Evolutionary conservation across 495 filamentous ascomycete genomes (phyloP).

Genomic region (Tirmania nivea): DNA sequence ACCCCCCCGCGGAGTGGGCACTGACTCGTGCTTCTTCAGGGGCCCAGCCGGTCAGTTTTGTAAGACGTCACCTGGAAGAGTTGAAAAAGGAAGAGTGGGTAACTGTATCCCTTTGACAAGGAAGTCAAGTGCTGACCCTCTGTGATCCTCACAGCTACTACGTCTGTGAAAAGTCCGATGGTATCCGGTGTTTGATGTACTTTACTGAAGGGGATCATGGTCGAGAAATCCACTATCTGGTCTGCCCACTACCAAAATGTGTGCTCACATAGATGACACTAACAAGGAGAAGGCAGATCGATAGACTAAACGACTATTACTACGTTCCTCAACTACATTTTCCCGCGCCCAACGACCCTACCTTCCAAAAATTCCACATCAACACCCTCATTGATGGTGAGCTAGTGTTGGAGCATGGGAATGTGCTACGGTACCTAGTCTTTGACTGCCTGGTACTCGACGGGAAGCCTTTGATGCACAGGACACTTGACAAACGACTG

Average conservation of each 20-base stretch:
- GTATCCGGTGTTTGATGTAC: slow-evolving; percentile 84
- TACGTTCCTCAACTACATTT: slow-evolving; percentile 60
- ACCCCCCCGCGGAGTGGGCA: too few species aligned
- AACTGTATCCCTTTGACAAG: not conserved
- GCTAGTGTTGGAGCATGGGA: slow-evolving; percentile 60
- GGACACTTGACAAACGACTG: slow-evolving; percentile 68
- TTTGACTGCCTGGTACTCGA: slow-evolving; percentile 85
- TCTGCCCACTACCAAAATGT: not conserved
- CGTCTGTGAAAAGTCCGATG: slow-evolving; percentile 95
- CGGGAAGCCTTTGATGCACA: slow-evolving; percentile 46
- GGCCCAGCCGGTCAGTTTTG: slow-evolving; percentile 86
- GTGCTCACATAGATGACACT: not conserved
- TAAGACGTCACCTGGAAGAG: slow-evolving; percentile 51
- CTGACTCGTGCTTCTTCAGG: slow-evolving; percentile 23
- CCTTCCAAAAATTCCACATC: slow-evolving; percentile 42
- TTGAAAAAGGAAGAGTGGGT: slow-evolving; percentile 50
- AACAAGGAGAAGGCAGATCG: slow-evolving; percentile 31
- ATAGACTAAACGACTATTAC: slow-evolving; percentile 94
- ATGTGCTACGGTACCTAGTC: slow-evolving; percentile 60
- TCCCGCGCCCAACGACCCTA: slow-evolving; percentile 39
- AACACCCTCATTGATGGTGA: slow-evolving; percentile 83
- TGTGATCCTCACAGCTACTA: slow-evolving; percentile 41
- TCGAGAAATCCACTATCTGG: slow-evolving; percentile 46
- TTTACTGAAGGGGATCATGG: slow-evolving; percentile 36
- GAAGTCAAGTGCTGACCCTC: not conserved